phyloP scores from a whole-genome alignment of 2,329 filamentous ascomycete genomes.

The Elsinoe perseae region DNA sequence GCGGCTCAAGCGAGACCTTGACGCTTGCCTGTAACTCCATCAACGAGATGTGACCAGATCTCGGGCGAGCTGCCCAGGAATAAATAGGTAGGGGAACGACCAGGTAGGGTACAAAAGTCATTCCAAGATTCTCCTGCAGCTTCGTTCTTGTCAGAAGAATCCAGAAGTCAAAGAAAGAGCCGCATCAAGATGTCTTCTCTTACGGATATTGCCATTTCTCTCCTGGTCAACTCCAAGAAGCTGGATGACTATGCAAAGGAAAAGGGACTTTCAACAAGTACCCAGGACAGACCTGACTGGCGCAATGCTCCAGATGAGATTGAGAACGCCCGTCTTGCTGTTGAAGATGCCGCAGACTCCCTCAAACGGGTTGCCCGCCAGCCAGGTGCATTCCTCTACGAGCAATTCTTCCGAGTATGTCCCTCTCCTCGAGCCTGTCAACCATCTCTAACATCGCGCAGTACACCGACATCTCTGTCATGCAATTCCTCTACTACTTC shows the following conservation, averaged over 20 bases:
- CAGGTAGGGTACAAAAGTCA: neutral
- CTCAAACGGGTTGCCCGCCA: constrained; percentile 7
- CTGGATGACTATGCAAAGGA: constrained; percentile 12
- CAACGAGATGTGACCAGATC: neutral
- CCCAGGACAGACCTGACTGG: constrained; percentile 1
- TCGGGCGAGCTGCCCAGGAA: neutral
- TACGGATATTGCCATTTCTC: constrained; percentile 5
- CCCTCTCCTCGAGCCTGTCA: neutral
- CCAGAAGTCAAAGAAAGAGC: neutral
- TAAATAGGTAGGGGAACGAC: constrained; percentile 8
- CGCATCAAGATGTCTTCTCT: constrained; percentile 3
- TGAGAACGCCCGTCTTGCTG: constrained; percentile 6
- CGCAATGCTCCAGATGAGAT: constrained; percentile 5
- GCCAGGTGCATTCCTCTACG: constrained; percentile 11
- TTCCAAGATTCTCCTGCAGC: neutral
- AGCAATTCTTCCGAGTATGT: constrained; percentile 8
- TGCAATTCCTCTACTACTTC: constrained; percentile 25
- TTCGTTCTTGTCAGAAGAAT: neutral
- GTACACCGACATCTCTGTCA: constrained; percentile 13
- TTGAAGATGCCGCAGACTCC: constrained; percentile 10
- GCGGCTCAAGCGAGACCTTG: neutral
- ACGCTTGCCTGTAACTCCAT: neutral
- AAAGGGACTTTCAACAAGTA: constrained; percentile 6
- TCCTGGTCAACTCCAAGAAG: constrained; percentile 11
- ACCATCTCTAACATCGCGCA: neutral